phyloP scores from a whole-genome alignment of 2,329 filamentous ascomycete species.

The Ceratocystiopsis minuta region DNA sequence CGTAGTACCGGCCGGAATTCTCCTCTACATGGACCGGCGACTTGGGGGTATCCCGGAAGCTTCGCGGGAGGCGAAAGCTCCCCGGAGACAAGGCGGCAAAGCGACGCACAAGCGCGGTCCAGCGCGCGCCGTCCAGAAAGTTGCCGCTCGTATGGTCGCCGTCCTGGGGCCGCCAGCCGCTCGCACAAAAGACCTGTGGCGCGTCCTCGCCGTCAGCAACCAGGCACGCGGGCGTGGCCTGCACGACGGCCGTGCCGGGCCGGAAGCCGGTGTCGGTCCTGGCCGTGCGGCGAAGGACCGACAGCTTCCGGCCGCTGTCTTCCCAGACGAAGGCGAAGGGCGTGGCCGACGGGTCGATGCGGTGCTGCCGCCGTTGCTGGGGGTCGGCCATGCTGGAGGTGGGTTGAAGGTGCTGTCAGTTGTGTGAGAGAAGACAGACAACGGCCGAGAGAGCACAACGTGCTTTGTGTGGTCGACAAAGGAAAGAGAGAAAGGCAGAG shows the following conservation, averaged over 20 bases:
- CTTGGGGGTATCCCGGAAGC: conserved; percentile 4
- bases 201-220: background rate
- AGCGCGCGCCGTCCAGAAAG: background rate
- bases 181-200: conserved; percentile 2
- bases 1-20: conserved; percentile 4
- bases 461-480: no score
- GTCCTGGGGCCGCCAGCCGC: conserved; percentile 3
- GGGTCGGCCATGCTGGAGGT: no score
- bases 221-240: conserved; percentile 6
- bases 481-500: no score
- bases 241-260: background rate
- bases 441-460: no score
- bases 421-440: no score
- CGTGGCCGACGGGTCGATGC: no score
- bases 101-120: conserved; percentile 3
- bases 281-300: background rate
- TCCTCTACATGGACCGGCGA: background rate
- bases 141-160: background rate
- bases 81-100: background rate
- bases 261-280: background rate
- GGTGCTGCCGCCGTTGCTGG: no score
- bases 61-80: background rate
- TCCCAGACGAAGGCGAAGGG: conserved; percentile 1
- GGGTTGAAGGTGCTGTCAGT: no score
- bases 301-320: background rate